Evolutionary conservation across 345 rosid genomes (phyloP).

Genomic region (Eutrema japonicum): DNA sequence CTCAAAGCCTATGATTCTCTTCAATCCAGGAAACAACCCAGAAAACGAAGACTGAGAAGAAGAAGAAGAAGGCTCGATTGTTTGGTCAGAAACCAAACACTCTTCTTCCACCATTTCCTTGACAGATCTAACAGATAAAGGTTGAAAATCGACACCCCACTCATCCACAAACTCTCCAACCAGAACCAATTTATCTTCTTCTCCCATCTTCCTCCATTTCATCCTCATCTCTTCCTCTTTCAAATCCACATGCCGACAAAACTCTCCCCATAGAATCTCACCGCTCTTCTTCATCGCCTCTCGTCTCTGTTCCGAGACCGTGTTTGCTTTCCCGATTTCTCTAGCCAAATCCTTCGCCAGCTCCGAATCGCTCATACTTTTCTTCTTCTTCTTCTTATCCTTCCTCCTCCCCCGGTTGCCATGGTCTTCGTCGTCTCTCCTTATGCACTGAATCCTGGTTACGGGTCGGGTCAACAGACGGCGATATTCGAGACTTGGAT

Average conservation of each 20-base stretch:
- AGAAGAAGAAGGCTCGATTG: slow-evolving; percentile 12
- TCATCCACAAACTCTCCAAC: slow-evolving; percentile 59
- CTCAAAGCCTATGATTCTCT: slow-evolving; percentile 63
- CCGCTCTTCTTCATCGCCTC: slow-evolving; percentile 81
- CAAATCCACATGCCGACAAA: slow-evolving; percentile 53
- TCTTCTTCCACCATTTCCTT: slow-evolving; percentile 74
- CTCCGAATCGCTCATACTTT: slow-evolving; percentile 45
- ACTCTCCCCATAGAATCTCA: slow-evolving; percentile 67
- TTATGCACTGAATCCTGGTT: slow-evolving; percentile 47
- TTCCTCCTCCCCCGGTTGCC: slow-evolving; percentile 33
- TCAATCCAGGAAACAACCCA: slow-evolving; percentile 60
- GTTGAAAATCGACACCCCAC: slow-evolving; percentile 71
- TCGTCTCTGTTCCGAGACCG: slow-evolving; percentile 54
- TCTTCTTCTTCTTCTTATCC: slow-evolving; percentile 36
- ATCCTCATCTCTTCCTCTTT: slow-evolving; percentile 56
- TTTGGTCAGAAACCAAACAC: slow-evolving; percentile 50
- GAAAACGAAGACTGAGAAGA: slow-evolving; percentile 40
- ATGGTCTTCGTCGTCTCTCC: slow-evolving; percentile 33
- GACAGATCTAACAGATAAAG: slow-evolving; percentile 69
- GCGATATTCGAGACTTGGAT: slow-evolving; percentile 19
- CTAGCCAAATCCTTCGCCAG: slow-evolving; percentile 66
- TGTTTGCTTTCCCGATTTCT: slow-evolving; percentile 58
- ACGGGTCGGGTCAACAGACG: slow-evolving; percentile 38
- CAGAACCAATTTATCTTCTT: slow-evolving; percentile 61
- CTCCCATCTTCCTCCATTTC: slow-evolving; percentile 62